Conservation (phyloP, 2,329 filamentous ascomycete species). For the Colletotrichum caudatum region DNA sequence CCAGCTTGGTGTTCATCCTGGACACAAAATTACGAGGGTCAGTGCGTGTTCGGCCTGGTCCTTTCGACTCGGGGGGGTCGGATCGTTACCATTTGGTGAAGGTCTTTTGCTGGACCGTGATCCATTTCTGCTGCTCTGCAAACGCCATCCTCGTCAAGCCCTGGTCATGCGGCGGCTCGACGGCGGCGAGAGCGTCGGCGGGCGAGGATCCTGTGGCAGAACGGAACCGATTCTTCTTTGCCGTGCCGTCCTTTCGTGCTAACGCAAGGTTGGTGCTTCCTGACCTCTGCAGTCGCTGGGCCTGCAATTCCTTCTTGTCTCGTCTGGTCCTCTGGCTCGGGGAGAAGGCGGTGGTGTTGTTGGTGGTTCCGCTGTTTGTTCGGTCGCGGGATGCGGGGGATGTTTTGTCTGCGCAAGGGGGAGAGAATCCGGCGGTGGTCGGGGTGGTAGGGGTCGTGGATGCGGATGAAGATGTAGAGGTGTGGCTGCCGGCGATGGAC, state of each 20-base stretch:
- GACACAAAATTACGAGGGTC: constrained; percentile 29
- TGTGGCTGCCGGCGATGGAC: constrained; percentile 39
- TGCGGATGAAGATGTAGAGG: constrained; percentile 45
- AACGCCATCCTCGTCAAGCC: constrained; percentile 71
- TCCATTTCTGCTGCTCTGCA: constrained; percentile 75
- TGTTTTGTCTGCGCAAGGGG: constrained; percentile 42
- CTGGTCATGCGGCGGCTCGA: constrained; percentile 63
- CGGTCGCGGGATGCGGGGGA: constrained; percentile 43
- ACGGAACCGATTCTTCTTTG: constrained; percentile 51
- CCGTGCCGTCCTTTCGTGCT: constrained; percentile 46
- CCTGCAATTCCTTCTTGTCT: constrained; percentile 64
- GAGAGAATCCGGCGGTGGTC: constrained; percentile 45
- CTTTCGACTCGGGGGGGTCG: constrained; percentile 5
- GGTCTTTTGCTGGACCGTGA: constrained; percentile 95
- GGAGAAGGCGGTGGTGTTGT: constrained; percentile 42
- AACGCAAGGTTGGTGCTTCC: constrained; percentile 53
- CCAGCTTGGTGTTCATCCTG: constrained; percentile 96
- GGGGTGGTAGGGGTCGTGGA: constrained; percentile 47
- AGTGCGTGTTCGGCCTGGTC: constrained; percentile 19
- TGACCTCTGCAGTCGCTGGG: constrained; percentile 61
- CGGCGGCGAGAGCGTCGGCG: constrained; percentile 58
- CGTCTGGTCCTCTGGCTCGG: constrained; percentile 55
- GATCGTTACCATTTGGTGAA: constrained; percentile 87
- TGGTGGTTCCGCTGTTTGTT: constrained; percentile 43
- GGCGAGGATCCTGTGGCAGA: constrained; percentile 51